These are phyloP conservation scores for Pythium angustatum DNA, from an alignment of 352 stramenopile genomes.

Conservation along the genomic window DNA sequence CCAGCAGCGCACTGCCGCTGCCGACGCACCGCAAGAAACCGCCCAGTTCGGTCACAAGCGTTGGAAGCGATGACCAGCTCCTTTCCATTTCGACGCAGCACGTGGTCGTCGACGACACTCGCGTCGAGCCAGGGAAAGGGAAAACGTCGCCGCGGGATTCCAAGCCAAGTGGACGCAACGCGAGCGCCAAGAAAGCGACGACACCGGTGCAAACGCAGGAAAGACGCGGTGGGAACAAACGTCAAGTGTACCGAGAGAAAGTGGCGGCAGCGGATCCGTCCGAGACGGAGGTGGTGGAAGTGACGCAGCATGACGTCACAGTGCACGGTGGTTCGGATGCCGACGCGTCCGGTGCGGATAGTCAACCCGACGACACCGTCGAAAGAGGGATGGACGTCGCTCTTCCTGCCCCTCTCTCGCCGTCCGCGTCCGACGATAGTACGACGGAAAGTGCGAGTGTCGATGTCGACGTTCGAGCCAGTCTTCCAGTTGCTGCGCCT, in stretches of 20 bases:
- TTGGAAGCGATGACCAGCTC: conserved; percentile 32
- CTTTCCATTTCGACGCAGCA: neutral
- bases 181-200: conserved; percentile 6
- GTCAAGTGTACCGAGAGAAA: conserved; percentile 72
- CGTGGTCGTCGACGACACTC: neutral
- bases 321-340: conserved; percentile 11
- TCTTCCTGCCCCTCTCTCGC: neutral
- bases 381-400: neutral
- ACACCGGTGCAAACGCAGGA: conserved; percentile 1
- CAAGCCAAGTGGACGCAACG: conserved; percentile 4
- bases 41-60: conserved; percentile 36
- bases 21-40: conserved; percentile 27
- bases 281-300: conserved; percentile 21
- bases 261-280: conserved; percentile 24
- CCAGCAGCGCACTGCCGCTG: neutral
- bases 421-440: neutral
- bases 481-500: too few relatives aligned
- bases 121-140: neutral
- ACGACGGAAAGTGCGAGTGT: too few relatives aligned
- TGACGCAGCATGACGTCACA: neutral
- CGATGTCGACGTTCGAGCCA: too few relatives aligned
- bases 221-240: conserved; percentile 29
- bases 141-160: conserved; percentile 17
- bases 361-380: conserved; percentile 9
- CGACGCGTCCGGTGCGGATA: conserved; percentile 18